Conservation (phyloP, 345 rosid genomes). For the Leavenworthia alabamica region DNA sequence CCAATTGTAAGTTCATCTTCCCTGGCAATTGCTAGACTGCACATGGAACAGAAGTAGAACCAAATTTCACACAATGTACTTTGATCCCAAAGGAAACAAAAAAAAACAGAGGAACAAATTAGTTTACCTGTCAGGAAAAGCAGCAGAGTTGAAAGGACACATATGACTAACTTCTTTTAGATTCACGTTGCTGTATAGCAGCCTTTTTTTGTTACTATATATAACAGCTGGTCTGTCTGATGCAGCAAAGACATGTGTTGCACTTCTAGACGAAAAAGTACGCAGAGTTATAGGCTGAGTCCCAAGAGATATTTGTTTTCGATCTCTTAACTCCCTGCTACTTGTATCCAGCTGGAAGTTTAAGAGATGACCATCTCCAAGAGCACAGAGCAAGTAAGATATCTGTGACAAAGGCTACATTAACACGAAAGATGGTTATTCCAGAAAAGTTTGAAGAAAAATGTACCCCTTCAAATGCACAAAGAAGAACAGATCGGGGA, state of each 20-base stretch:
- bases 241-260: conserved; percentile 86
- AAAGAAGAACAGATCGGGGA: conserved; percentile 86
- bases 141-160: conserved; percentile 94
- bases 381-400: conserved; percentile 89
- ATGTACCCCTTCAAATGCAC: conserved; percentile 94
- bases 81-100: not conserved
- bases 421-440: conserved; percentile 3
- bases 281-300: conserved; percentile 91
- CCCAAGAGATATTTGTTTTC: conserved; percentile 90
- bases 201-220: conserved; percentile 89
- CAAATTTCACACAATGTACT: conserved; percentile 8
- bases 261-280: conserved; percentile 79
- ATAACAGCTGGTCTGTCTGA: conserved; percentile 92
- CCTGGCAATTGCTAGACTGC: conserved; percentile 90
- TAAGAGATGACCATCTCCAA: conserved; percentile 94
- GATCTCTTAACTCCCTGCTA: conserved; percentile 64
- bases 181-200: conserved; percentile 92
- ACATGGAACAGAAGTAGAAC: conserved; percentile 15
- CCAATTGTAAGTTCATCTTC: conserved; percentile 93
- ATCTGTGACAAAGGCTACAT: conserved; percentile 39
- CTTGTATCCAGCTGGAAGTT: conserved; percentile 69
- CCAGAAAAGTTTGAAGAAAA: not conserved
- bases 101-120: not conserved
- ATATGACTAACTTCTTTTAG: conserved; percentile 93
- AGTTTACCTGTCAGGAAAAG: conserved; percentile 84